Evolutionary conservation across 2,329 filamentous ascomycete species (phyloP).

Genomic region (Xylaria polymorpha): DNA sequence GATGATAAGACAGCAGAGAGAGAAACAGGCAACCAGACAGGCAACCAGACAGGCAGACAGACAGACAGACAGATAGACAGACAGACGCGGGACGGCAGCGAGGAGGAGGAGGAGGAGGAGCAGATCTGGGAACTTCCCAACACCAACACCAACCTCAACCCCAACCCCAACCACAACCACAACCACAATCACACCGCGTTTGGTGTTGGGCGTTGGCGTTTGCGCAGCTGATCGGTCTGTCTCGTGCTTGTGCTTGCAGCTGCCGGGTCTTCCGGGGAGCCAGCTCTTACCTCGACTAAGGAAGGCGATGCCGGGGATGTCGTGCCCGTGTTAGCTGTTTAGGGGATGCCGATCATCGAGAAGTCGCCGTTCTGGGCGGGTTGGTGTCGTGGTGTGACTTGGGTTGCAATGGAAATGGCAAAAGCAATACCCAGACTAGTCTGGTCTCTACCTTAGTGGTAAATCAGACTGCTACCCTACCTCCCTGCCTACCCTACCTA

Average conservation of each 20-base stretch:
- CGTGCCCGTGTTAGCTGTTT: slow-evolving; percentile 13
- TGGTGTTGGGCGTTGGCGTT: background rate
- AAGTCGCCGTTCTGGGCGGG: slow-evolving; percentile 18
- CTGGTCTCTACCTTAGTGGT: background rate
- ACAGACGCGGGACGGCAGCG: background rate
- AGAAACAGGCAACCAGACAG: too few relatives aligned
- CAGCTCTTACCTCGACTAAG: slow-evolving; percentile 10
- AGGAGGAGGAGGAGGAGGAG: background rate
- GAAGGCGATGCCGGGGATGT: slow-evolving; percentile 1
- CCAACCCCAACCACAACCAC: too few relatives aligned
- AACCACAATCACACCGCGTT: background rate
- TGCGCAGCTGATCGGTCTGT: slow-evolving; percentile 12
- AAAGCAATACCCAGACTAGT: slow-evolving; percentile 8
- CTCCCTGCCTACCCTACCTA: too few relatives aligned
- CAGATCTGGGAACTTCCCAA: background rate
- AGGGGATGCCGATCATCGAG: slow-evolving; percentile 3
- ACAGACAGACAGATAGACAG: background rate
- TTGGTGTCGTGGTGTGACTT: background rate
- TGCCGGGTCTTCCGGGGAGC: background rate
- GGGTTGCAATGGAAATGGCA: slow-evolving; percentile 3
- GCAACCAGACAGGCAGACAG: background rate
- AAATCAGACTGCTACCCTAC: background rate
- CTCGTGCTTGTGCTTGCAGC: background rate
- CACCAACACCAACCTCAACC: too few relatives aligned
- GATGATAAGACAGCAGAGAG: background rate